Evolutionary conservation across 495 filamentous ascomycete genomes (phyloP).

Genomic region (Xanthoparmelia taractica): DNA sequence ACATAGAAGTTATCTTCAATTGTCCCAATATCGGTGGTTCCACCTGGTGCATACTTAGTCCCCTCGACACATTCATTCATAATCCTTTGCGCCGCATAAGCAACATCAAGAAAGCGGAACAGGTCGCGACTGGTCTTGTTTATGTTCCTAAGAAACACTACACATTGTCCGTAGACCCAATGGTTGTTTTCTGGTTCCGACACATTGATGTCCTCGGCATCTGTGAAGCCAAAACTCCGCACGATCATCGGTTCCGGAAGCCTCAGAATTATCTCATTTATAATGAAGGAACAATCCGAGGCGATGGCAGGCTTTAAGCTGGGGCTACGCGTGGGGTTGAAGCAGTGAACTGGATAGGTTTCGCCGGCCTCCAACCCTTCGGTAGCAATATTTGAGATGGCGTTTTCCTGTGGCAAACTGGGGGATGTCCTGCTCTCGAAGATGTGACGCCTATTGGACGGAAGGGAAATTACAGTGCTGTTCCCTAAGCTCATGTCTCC

Average conservation of each 20-base stretch:
- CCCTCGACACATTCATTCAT: not conserved
- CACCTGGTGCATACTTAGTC: constrained; percentile 5
- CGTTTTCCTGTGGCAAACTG: not conserved
- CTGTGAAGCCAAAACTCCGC: constrained; percentile 11
- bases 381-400: not conserved
- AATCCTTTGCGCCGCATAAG: not conserved
- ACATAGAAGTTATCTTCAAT: not conserved
- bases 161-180: constrained; percentile 3
- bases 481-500: not conserved
- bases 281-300: constrained; percentile 11
- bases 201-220: constrained; percentile 8
- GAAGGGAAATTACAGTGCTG: not conserved
- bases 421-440: not conserved
- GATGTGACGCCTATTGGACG: not conserved
- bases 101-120: constrained; percentile 7
- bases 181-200: not conserved
- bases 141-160: not conserved
- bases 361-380: not conserved
- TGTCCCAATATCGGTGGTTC: constrained; percentile 2
- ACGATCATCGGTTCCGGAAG: not conserved
- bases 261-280: constrained; percentile 5
- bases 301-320: not conserved
- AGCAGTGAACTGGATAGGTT: not conserved
- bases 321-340: not conserved
- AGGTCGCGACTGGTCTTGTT: not conserved